phyloP scores from a whole-genome alignment of 345 rosid genomes.

The Psidium friedrichsthalianum region DNA sequence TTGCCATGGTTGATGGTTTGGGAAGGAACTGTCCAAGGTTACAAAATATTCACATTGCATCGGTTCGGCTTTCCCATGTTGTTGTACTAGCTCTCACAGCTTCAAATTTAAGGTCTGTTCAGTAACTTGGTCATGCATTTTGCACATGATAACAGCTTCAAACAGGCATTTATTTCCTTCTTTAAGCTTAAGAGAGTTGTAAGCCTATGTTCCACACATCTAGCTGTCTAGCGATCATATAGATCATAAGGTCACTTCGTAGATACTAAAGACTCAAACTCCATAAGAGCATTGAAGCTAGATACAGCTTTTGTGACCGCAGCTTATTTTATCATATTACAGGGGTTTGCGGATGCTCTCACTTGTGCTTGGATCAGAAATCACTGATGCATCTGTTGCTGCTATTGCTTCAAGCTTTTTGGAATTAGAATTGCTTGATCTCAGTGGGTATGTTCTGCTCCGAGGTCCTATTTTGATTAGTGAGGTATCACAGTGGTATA shows the following conservation, averaged over 20 bases:
- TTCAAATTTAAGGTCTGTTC: constrained; percentile 57
- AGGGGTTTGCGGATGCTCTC: constrained; percentile 93
- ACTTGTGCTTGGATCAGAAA: constrained; percentile 80
- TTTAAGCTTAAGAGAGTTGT: background rate
- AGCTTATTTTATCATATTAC: constrained; percentile 2
- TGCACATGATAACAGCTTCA: background rate
- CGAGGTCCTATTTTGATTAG: background rate
- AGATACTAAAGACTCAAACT: background rate
- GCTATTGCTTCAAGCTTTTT: constrained; percentile 74
- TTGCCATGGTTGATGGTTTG: constrained; percentile 51
- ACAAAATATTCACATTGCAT: constrained; percentile 82
- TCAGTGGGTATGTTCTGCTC: constrained; percentile 74
- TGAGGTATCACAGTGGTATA: background rate
- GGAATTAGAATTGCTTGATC: constrained; percentile 81
- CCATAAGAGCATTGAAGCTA: background rate
- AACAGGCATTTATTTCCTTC: background rate
- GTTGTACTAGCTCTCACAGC: constrained; percentile 82
- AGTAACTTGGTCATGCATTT: background rate
- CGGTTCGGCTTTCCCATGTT: constrained; percentile 67
- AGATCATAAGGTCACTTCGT: background rate
- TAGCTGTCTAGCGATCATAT: background rate
- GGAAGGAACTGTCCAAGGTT: constrained; percentile 67
- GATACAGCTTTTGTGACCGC: background rate
- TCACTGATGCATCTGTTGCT: constrained; percentile 91
- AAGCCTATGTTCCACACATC: background rate